Evolutionary conservation across 805 yeast species (phyloP).

Genomic region (Wickerhamiella azyma): DNA sequence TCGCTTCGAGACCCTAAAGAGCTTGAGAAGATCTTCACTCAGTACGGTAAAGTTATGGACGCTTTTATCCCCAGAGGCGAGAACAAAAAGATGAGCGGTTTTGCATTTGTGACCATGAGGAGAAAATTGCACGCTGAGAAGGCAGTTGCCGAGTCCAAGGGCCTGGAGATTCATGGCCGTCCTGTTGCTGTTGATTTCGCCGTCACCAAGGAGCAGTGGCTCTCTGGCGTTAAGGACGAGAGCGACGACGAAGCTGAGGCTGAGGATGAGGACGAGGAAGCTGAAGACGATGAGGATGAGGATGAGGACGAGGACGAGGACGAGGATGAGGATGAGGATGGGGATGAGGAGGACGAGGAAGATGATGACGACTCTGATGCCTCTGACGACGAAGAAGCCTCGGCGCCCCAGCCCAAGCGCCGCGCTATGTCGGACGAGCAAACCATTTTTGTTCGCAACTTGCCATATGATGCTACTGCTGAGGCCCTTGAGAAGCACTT

Average conservation of each 20-base stretch:
- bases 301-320: constrained; percentile 23
- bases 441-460: constrained; percentile 77
- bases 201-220: constrained; percentile 77
- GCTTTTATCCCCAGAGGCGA: constrained; percentile 78
- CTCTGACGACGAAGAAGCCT: constrained; percentile 24
- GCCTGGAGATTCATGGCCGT: constrained; percentile 74
- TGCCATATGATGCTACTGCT: constrained; percentile 86
- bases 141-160: constrained; percentile 65
- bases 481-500: constrained; percentile 72
- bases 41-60: constrained; percentile 77
- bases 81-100: constrained; percentile 85
- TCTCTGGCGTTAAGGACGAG: constrained; percentile 17
- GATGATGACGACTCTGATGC: constrained; percentile 28
- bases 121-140: constrained; percentile 60
- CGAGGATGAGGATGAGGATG: constrained; percentile 23
- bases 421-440: constrained; percentile 24
- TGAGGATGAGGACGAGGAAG: constrained; percentile 29
- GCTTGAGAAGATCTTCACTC: constrained; percentile 53
- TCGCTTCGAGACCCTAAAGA: constrained; percentile 67
- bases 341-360: constrained; percentile 23
- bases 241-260: constrained; percentile 31
- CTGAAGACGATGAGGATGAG: constrained; percentile 28
- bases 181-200: constrained; percentile 92
- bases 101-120: constrained; percentile 87
- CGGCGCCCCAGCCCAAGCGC: constrained; percentile 20